Evolutionary conservation across 352 stramenopile genomes (phyloP).

Genomic region (Peronospora farinosa): DNA sequence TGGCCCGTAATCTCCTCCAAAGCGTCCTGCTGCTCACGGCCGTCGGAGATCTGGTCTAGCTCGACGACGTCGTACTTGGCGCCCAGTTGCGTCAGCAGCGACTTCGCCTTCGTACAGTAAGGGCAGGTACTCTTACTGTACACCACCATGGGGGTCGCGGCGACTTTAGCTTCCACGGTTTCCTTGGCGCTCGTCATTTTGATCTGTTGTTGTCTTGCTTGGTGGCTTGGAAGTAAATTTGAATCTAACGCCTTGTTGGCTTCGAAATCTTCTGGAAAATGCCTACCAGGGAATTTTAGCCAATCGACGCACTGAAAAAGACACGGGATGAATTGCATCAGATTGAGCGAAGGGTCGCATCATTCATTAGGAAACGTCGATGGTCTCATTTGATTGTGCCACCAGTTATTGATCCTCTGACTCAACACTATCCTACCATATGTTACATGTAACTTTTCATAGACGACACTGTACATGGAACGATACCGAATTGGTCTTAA

Average conservation of each 20-base stretch:
- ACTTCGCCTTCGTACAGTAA: constrained; percentile 86
- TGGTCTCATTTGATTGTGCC: too few species aligned
- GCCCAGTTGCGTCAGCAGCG: constrained; percentile 46
- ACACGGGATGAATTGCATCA: neutral
- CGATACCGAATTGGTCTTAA: constrained; percentile 12
- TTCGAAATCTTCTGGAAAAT: neutral
- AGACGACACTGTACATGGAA: neutral
- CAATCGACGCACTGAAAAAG: constrained; percentile 4
- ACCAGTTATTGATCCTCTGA: too few species aligned
- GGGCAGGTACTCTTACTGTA: constrained; percentile 95
- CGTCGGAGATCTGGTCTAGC: constrained; percentile 46
- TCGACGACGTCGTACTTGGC: constrained; percentile 55
- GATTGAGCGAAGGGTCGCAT: too few species aligned
- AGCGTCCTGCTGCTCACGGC: constrained; percentile 53
- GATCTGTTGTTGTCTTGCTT: constrained; percentile 4
- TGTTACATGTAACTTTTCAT: too few species aligned
- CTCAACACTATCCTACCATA: too few species aligned
- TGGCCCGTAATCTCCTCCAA: constrained; percentile 78
- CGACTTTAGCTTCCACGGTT: constrained; percentile 58
- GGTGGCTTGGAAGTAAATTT: constrained; percentile 7
- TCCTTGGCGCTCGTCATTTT: constrained; percentile 59
- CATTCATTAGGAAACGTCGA: too few species aligned
- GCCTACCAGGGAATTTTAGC: neutral
- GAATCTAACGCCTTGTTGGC: constrained; percentile 7
- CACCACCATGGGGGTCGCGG: constrained; percentile 48